phyloP scores from a whole-genome alignment of 352 stramenopile genomes.

The Albugo laibachii region DNA sequence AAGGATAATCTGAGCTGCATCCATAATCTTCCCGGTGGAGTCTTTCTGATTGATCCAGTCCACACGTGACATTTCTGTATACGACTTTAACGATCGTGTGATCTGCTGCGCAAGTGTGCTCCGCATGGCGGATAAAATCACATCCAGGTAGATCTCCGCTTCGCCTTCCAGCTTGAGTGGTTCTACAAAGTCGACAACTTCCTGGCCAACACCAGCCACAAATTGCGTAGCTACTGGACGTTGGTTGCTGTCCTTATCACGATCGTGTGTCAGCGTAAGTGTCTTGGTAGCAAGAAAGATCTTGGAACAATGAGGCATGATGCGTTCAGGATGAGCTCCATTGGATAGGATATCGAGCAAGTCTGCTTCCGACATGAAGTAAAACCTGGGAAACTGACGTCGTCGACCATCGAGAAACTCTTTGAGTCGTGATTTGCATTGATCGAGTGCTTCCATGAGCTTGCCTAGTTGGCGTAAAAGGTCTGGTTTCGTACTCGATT shows the following conservation, averaged over 20 bases:
- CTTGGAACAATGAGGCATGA: slow-evolving; percentile 91
- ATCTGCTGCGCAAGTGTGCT: slow-evolving; percentile 89
- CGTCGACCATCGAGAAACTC: slow-evolving; percentile 90
- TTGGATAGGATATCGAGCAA: slow-evolving; percentile 93
- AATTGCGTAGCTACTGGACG: slow-evolving; percentile 80
- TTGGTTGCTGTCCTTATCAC: slow-evolving; percentile 9
- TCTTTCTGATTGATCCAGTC: slow-evolving; percentile 95
- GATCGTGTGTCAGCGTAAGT: slow-evolving; percentile 55
- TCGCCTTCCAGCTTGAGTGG: slow-evolving; percentile 87
- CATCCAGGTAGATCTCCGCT: slow-evolving; percentile 95
- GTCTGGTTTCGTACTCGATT: slow-evolving; percentile 77
- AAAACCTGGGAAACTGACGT: slow-evolving; percentile 88
- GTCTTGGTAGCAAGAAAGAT: slow-evolving; percentile 91
- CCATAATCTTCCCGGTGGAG: slow-evolving; percentile 57
- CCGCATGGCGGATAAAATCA: slow-evolving; percentile 87
- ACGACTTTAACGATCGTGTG: slow-evolving; percentile 79
- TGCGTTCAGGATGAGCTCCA: slow-evolving; percentile 82
- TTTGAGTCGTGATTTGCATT: slow-evolving; percentile 88
- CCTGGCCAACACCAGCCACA: slow-evolving; percentile 86
- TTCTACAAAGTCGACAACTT: slow-evolving; percentile 86
- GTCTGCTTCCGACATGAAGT: slow-evolving; percentile 82
- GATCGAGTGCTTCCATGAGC: slow-evolving; percentile 85
- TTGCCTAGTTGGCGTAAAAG: slow-evolving; percentile 81
- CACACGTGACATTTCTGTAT: slow-evolving; percentile 78
- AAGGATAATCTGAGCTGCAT: slow-evolving; percentile 91